A percentile compares a stretch with the other conserved stretches of the same genome.
These are phyloP conservation scores for Monosporascus sp. DNA, from an alignment of 2,329 filamentous ascomycete species.

Conservation along the genomic window DNA sequence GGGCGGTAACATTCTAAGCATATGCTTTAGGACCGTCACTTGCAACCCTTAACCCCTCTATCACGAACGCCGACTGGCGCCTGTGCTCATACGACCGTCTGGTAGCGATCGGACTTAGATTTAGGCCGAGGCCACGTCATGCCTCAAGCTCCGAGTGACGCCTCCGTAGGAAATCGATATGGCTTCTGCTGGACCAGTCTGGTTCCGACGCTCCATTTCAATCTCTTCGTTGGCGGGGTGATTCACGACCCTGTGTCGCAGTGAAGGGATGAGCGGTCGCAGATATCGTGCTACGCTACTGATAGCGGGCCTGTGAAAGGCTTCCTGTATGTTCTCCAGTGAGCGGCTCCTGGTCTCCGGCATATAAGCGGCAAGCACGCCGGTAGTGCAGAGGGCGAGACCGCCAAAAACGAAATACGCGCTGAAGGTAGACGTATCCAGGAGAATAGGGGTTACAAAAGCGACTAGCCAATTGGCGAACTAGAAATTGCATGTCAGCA, in stretches of 20 bases:
- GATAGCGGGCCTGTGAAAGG: slow-evolving; percentile 30
- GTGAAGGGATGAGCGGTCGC: not conserved
- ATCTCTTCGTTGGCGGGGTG: not conserved
- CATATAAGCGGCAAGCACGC: slow-evolving; percentile 39
- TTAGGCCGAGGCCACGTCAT: not conserved
- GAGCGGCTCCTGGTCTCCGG: slow-evolving; percentile 43
- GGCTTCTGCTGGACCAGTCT: not conserved
- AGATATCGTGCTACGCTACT: slow-evolving; percentile 7
- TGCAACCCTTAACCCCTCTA: too few species aligned
- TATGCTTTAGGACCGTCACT: too few species aligned
- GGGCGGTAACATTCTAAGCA: too few species aligned
- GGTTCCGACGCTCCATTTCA: not conserved
- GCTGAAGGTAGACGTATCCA: slow-evolving; percentile 34
- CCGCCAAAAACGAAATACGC: slow-evolving; percentile 42
- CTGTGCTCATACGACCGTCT: not conserved
- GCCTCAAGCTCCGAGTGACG: not conserved
- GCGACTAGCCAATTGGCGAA: slow-evolving; percentile 34
- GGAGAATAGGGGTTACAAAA: slow-evolving; percentile 36
- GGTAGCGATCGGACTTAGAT: not conserved
- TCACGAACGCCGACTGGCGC: too few species aligned
- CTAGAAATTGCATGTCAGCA: not conserved
- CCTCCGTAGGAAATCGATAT: not conserved
- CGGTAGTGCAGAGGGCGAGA: slow-evolving; percentile 31
- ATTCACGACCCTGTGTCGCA: not conserved
- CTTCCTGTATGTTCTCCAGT: slow-evolving; percentile 44